Base-by-base conservation (phyloP, 768 basidiomycete genomes). In the Trametes coccinea region DNA sequence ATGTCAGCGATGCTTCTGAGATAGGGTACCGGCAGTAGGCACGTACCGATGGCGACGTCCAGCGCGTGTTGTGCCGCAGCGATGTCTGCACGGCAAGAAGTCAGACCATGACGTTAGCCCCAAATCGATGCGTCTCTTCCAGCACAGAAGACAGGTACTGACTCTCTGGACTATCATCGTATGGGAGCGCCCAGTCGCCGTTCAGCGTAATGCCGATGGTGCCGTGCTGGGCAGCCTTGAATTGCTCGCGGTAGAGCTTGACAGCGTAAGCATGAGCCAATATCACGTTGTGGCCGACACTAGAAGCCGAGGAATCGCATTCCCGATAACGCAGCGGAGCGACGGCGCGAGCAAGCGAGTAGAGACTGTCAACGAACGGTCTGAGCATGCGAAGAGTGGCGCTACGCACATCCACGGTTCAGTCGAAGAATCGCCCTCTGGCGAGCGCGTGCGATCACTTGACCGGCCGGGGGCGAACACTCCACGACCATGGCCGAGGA, bases 201-300 rank as follows among this genome's bases (percentile, higher is more conserved):
- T 90, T 90, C 47, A 91, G 77, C 0, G 90, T 91, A 69, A 92
- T 90, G n/a, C 89, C 89, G 66, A 92, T 88, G 64, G 80, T 75
- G 27, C 89, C 91, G 9, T 80, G 77, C 70, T 90, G 88, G 1
- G 62, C 72, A 3, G 79, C 65, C 73, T 89, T 85, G 79, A 84
- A 92, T 53, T 86, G 73, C 31, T 85, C 80, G 31, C 87, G 83
- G 69, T 90, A 92, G 11, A 85, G 66, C 69, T 89, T 84, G 48
- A 84, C 83, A 17, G 85, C 86, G 62, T 81, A 70, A 0, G 88
- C 90, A 65, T 92, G 91, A 1, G 90, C 79, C 29, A 90, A 75
- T 45, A 91, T 85, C 54, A 89, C 72, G 66, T 74, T 80, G 71
- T 89, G 89, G 3, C 82, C 89, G 61, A 87, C 87, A 61, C 86